These are phyloP conservation scores for Fragilariopsis cylindrus DNA, from an alignment of 108 stramenopile genomes.

Conservation along the genomic window DNA sequence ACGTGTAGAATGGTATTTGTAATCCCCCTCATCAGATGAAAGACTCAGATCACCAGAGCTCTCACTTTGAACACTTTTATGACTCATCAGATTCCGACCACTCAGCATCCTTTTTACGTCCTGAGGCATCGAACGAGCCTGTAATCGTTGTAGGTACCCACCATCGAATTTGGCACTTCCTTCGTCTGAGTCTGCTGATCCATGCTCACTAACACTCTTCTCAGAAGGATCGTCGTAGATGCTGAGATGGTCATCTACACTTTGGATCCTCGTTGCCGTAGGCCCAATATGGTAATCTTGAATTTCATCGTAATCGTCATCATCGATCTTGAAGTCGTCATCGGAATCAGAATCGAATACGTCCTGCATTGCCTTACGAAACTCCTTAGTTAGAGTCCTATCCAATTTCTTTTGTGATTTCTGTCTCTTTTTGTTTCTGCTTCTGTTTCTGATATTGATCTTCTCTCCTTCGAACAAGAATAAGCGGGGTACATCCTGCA, in stretches of 20 bases:
- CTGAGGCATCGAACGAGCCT: constrained; percentile 31
- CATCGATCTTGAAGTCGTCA: constrained; percentile 26
- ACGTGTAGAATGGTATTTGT: neutral
- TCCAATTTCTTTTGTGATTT: constrained; percentile 28
- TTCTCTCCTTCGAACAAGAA: constrained; percentile 43
- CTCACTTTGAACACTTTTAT: neutral
- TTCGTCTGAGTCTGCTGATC: constrained; percentile 15
- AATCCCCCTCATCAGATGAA: constrained; percentile 2
- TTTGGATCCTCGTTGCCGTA: neutral
- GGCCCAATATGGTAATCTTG: neutral
- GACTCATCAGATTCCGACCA: neutral
- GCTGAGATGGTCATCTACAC: neutral
- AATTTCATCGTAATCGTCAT: constrained; percentile 1
- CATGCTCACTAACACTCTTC: neutral
- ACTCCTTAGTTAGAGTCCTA: constrained; percentile 31
- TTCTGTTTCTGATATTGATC: neutral
- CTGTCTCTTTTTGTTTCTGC: constrained; percentile 9
- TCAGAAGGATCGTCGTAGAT: neutral
- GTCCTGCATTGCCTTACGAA: constrained; percentile 36
- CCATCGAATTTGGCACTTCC: constrained; percentile 19
- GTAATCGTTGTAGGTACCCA: constrained; percentile 27
- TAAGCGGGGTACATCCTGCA: constrained; percentile 23
- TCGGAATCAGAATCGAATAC: constrained; percentile 38
- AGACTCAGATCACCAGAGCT: neutral
- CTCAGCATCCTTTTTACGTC: constrained; percentile 27